A percentile compares a stretch with the other conserved stretches of the same genome.
Evolutionary conservation across 2,329 filamentous ascomycete species (phyloP).

Genomic region (Curvularia eragrostidis): DNA sequence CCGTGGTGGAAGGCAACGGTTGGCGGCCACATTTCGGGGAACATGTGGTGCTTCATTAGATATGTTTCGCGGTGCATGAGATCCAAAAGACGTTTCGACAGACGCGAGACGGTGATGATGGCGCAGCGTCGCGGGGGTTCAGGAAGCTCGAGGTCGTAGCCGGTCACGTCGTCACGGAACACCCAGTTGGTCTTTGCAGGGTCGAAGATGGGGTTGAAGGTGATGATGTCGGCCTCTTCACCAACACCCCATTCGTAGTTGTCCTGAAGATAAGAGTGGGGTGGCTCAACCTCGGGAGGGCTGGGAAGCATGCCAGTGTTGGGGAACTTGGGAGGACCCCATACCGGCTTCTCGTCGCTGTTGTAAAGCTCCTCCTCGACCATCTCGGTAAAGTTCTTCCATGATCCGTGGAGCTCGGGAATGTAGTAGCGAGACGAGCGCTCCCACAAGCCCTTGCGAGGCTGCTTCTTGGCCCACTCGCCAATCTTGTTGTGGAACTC

Average conservation of each 20-base stretch:
- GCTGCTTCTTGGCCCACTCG: conserved; percentile 70
- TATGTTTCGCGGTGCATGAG: conserved; percentile 80
- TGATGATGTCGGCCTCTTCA: conserved; percentile 76
- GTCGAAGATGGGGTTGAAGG: conserved; percentile 81
- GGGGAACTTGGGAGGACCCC: conserved; percentile 64
- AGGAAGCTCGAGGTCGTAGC: conserved; percentile 62
- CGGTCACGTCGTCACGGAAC: conserved; percentile 71
- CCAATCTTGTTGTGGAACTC: conserved; percentile 74
- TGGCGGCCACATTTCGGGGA: conserved; percentile 80
- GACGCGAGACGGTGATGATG: conserved; percentile 78
- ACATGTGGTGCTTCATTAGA: conserved; percentile 73
- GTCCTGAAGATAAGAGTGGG: conserved; percentile 65
- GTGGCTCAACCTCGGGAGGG: conserved; percentile 69
- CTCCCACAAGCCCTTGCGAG: conserved; percentile 76
- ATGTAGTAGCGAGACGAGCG: conserved; percentile 76
- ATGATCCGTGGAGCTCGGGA: conserved; percentile 70
- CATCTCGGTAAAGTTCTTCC: conserved; percentile 69
- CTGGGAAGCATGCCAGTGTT: conserved; percentile 60
- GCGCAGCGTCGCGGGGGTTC: conserved; percentile 74
- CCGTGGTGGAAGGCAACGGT: conserved; percentile 77
- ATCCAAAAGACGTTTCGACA: conserved; percentile 74
- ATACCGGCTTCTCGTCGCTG: conserved; percentile 62
- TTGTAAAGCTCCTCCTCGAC: conserved; percentile 66
- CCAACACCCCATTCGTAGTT: conserved; percentile 78
- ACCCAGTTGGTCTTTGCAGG: conserved; percentile 76